Conservation (phyloP, 768 basidiomycete genomes). For the Hericium rajendrae region DNA sequence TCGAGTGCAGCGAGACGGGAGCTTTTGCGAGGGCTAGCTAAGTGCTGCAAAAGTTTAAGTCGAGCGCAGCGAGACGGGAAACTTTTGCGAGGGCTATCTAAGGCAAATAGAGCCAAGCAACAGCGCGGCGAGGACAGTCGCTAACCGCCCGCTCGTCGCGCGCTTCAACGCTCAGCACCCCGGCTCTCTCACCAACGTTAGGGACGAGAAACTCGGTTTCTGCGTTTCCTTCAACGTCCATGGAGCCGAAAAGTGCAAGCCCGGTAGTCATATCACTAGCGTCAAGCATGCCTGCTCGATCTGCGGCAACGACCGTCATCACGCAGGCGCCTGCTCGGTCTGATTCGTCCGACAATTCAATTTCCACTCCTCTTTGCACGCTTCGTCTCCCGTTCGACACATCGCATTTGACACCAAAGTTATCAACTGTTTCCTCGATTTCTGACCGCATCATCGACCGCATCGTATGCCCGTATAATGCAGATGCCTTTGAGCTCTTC, state of each 20-base stretch:
- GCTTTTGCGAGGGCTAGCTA: too few species aligned
- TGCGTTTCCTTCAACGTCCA: background rate
- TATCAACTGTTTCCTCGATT: background rate
- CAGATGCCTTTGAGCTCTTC: background rate
- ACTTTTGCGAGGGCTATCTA: too few species aligned
- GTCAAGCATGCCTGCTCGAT: background rate
- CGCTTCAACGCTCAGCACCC: background rate
- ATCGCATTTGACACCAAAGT: background rate
- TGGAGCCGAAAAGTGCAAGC: background rate
- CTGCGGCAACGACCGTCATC: background rate
- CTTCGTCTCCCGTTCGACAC: background rate
- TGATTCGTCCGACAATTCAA: background rate
- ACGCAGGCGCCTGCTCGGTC: background rate
- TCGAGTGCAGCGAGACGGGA: too few species aligned
- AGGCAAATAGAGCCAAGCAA: too few species aligned
- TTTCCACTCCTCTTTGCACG: background rate
- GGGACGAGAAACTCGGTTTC: background rate
- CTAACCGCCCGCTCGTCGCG: background rate
- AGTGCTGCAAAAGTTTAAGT: too few species aligned
- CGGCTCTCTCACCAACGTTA: background rate
- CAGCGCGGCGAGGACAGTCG: background rate
- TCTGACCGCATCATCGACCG: background rate
- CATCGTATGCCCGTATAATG: background rate
- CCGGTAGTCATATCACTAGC: background rate
- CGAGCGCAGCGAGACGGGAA: too few species aligned